A percentile compares a stretch with the other conserved stretches of the same genome.
Conservation (phyloP, 345 rosid genomes). For the Mangifera indica region DNA sequence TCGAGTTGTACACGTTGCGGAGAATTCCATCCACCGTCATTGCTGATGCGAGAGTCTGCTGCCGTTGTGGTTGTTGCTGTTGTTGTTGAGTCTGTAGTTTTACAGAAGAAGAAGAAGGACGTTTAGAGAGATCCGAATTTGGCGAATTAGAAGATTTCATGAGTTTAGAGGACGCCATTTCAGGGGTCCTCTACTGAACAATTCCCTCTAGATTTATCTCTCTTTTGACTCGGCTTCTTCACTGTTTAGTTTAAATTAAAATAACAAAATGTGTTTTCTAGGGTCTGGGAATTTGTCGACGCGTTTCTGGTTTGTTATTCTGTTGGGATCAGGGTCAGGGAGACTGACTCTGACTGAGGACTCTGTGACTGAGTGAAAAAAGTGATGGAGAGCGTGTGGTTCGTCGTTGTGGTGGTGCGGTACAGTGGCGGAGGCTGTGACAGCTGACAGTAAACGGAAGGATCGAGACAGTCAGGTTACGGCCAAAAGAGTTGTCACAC, state of each 20-base stretch:
- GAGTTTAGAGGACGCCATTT: conserved; percentile 66
- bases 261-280: background rate
- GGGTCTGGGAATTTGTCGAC: conserved; percentile 19
- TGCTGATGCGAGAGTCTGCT: conserved; percentile 20
- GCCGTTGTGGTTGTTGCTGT: conserved; percentile 17
- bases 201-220: background rate
- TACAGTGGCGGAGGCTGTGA: background rate
- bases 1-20: conserved; percentile 30
- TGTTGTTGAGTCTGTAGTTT: conserved; percentile 18
- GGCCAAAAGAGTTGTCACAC: too few species aligned
- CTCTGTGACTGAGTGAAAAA: background rate
- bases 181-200: conserved; percentile 16
- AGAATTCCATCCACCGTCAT: conserved; percentile 52
- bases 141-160: conserved; percentile 62
- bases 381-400: background rate
- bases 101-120: conserved; percentile 44
- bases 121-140: conserved; percentile 63
- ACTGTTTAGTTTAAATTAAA: too few species aligned
- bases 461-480: background rate
- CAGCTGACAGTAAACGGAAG: background rate
- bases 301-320: background rate
- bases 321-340: background rate
- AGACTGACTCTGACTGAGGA: background rate
- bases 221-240: background rate
- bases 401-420: background rate